Percentiles rank a stretch among this genome's conserved stretches.
These are phyloP conservation scores for Penstemon davidsonii DNA, from an alignment of 257 asterid species.

Conservation along the genomic window DNA sequence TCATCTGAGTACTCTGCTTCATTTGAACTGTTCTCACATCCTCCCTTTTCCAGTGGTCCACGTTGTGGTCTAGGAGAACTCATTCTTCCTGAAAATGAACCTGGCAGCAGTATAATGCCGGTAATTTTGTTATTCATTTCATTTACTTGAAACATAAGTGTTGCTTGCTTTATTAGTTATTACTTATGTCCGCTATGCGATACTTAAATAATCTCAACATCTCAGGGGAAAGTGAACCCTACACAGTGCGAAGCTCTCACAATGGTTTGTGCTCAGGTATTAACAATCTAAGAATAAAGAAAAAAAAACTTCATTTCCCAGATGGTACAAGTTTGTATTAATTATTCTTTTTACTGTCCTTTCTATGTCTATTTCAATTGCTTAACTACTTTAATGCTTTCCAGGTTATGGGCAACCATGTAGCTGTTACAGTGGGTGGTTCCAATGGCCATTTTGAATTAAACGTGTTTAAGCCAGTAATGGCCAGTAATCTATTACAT, in stretches of 20 bases:
- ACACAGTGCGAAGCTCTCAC: constrained; percentile 98
- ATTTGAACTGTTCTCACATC: constrained; percentile 31
- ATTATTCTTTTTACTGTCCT: constrained; percentile 13
- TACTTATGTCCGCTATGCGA: constrained; percentile 7
- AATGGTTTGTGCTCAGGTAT: constrained; percentile 98
- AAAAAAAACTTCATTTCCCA: not conserved
- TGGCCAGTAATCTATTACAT: constrained; percentile 84
- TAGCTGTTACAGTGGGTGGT: constrained; percentile 90
- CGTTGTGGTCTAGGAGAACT: constrained; percentile 99
- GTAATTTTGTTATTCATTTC: constrained; percentile 42
- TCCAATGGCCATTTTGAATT: constrained; percentile 94
- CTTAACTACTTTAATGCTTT: constrained; percentile 4
- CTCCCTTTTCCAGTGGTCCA: constrained; percentile 75
- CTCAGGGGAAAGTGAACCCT: constrained; percentile 97
- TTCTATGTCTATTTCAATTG: constrained; percentile 1
- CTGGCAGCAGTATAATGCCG: constrained; percentile 99
- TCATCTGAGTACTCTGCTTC: constrained; percentile 19
- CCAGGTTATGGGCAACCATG: constrained; percentile 93
- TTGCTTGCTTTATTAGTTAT: constrained; percentile 16
- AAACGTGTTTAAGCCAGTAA: constrained; percentile 93
- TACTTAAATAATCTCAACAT: constrained; percentile 29
- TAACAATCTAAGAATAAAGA: constrained; percentile 16
- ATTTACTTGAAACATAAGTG: constrained; percentile 18
- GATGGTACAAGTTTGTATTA: constrained; percentile 12
- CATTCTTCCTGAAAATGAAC: constrained; percentile 98